phyloP scores from a whole-genome alignment of 495 filamentous ascomycete genomes.

The Trichoderma gamsii region DNA sequence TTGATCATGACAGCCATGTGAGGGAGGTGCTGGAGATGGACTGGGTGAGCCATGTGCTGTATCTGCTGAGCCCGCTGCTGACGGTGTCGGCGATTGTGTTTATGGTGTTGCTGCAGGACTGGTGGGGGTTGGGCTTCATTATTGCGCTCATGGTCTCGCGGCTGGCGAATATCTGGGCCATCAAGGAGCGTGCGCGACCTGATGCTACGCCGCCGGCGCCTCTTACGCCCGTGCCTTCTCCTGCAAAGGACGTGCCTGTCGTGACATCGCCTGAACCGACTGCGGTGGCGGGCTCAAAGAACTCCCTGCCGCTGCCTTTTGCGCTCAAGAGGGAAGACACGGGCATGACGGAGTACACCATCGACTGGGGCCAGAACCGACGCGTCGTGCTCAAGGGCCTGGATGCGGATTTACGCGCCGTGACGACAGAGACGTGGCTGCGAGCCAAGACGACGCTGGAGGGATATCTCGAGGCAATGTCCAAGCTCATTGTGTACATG shows the following conservation, averaged over 20 bases:
- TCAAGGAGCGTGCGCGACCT: conserved; percentile 41
- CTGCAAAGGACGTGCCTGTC: not conserved
- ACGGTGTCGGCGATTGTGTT: conserved; percentile 38
- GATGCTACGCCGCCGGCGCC: conserved; percentile 17
- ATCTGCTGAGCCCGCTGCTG: conserved; percentile 38
- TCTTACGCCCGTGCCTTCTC: not conserved
- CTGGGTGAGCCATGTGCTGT: conserved; percentile 39
- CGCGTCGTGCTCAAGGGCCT: conserved; percentile 43
- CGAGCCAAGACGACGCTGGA: conserved; percentile 45
- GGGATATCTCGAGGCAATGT: conserved; percentile 37
- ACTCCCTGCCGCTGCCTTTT: not conserved
- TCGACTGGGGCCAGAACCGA: conserved; percentile 19
- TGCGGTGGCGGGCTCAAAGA: not conserved
- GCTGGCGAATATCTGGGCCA: conserved; percentile 48
- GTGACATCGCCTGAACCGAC: not conserved
- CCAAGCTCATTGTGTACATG: conserved; percentile 51
- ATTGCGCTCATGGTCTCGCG: conserved; percentile 45
- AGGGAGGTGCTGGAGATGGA: conserved; percentile 24
- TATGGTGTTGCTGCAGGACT: conserved; percentile 41
- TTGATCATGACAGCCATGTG: conserved; percentile 28
- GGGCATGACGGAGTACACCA: conserved; percentile 27
- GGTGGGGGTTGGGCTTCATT: conserved; percentile 45
- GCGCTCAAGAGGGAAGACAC: not conserved
- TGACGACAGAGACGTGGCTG: conserved; percentile 53
- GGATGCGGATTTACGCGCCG: conserved; percentile 51